Base-by-base conservation (phyloP, 805 yeast genomes). In the Yarrowia sp. region DNA sequence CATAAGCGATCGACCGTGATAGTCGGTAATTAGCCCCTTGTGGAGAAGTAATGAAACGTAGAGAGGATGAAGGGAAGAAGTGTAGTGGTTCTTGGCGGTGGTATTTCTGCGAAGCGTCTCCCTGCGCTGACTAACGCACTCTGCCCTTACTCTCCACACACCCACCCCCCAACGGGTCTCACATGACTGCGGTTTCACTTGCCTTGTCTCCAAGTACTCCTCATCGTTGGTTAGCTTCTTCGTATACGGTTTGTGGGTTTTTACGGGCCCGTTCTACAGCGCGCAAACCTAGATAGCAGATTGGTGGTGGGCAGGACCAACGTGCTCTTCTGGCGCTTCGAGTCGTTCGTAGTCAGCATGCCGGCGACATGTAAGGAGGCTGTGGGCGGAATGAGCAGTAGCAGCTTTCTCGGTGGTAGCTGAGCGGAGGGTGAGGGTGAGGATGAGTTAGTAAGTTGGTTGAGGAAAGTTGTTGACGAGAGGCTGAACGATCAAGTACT, bases 211-310 rank as follows among this genome's bases (percentile, higher is more conserved):
- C n/a, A 14, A 39, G 43, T 24, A n/a, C 19, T n/a, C 17, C 14
- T 15, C 3, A 15, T n/a, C 15, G 19, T 33, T 14, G n/a, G 13
- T 6, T 43, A 42, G 47, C 47, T 19, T 24, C 50, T 40, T 55
- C 61, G 61, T 55, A 55, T 55, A 39, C 15, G 61, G 61, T 9
- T 39, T 55, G 61, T 55, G 17, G 61, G n/a, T 39, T 55, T 47
- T 47, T 47, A 9, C 6, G 19, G 19, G 36, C 52, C 36, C 30
- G 30, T 38, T 53, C 24, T 55, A 55, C 44, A 55, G 61, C 15
- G 44, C 17, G 43, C 34, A 40, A 55, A 55, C 36, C 36, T 55
- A 12, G 61, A 55, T 53, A 53, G 60, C 44, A 17, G 42, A 24
- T 24, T 15, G 42, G 43, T 15, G 42, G 43, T 36, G 44, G 58